Conservation (phyloP, 2,329 filamentous ascomycete species). For the Aspergillus novoparasiticus region DNA sequence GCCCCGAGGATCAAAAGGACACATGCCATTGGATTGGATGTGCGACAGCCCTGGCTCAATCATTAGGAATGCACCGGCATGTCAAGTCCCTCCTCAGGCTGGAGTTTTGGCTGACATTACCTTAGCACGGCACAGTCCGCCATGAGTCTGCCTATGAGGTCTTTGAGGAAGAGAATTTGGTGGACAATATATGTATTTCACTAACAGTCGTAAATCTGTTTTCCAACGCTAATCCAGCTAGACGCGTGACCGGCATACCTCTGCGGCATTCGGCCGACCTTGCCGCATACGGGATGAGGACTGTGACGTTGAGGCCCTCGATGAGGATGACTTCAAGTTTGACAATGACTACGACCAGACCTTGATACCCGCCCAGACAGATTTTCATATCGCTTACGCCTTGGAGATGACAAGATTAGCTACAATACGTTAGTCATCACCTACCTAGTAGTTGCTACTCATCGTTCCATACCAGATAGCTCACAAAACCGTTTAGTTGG, state of each 20-base stretch:
- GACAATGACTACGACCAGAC: conserved; percentile 14
- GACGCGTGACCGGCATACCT: conserved; percentile 25
- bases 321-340: conserved; percentile 23
- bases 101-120: not conserved
- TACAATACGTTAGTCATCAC: not conserved
- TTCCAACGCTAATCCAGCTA: conserved; percentile 5
- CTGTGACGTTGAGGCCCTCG: conserved; percentile 28
- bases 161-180: conserved; percentile 1
- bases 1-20: conserved; percentile 28
- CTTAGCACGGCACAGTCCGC: not conserved
- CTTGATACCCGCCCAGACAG: not conserved
- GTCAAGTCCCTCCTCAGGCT: not conserved
- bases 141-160: not conserved
- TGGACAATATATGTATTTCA: conserved; percentile 1
- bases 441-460: not conserved
- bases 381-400: not conserved
- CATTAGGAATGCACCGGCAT: conserved; percentile 25
- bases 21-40: conserved; percentile 23
- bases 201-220: not conserved
- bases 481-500: not conserved
- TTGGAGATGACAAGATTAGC: not conserved
- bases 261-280: conserved; percentile 29
- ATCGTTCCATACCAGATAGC: not conserved
- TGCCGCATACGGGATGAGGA: conserved; percentile 29
- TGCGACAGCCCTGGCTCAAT: conserved; percentile 21